These are phyloP conservation scores for Melanogaster broomeanus DNA, from an alignment of 768 basidiomycete species.

Conservation along the genomic window DNA sequence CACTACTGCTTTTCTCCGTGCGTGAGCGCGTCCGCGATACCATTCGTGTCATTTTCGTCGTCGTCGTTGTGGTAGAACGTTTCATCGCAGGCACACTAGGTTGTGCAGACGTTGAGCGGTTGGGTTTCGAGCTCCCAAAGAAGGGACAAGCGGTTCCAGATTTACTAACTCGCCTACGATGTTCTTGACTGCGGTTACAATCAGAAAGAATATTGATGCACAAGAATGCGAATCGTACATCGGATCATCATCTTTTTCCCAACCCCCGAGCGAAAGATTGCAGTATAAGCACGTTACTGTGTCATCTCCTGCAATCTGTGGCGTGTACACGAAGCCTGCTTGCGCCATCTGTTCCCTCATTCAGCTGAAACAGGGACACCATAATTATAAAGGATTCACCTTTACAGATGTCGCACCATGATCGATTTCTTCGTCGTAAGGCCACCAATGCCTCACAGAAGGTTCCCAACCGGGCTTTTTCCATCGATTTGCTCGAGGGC, in stretches of 20 bases:
- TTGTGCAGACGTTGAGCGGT: slow-evolving; percentile 33
- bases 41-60: slow-evolving; percentile 15
- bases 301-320: slow-evolving; percentile 70
- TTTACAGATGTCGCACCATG: slow-evolving; percentile 75
- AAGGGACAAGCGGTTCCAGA: slow-evolving; percentile 45
- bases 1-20: slow-evolving; percentile 4
- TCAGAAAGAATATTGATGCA: slow-evolving; percentile 3
- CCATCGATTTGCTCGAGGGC: slow-evolving; percentile 70
- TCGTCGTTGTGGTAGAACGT: slow-evolving; percentile 20
- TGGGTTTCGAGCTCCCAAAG: slow-evolving; percentile 36
- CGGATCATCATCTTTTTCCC: slow-evolving; percentile 88
- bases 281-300: slow-evolving; percentile 88
- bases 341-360: slow-evolving; percentile 62
- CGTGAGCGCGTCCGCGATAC: slow-evolving; percentile 2
- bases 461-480: slow-evolving; percentile 69
- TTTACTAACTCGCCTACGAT: slow-evolving; percentile 64
- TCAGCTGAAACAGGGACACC: neutral
- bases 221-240: slow-evolving; percentile 50
- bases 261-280: slow-evolving; percentile 74
- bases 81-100: slow-evolving; percentile 35
- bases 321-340: slow-evolving; percentile 85
- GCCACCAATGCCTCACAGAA: slow-evolving; percentile 78
- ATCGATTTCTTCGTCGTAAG: slow-evolving; percentile 59
- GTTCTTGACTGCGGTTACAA: slow-evolving; percentile 58
- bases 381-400: slow-evolving; percentile 36